Evolutionary conservation across 2,329 filamentous ascomycete species (phyloP), one percentile per base, ranked within the genome.

Genomic region (Berkeleyomyces basicola): DNA sequence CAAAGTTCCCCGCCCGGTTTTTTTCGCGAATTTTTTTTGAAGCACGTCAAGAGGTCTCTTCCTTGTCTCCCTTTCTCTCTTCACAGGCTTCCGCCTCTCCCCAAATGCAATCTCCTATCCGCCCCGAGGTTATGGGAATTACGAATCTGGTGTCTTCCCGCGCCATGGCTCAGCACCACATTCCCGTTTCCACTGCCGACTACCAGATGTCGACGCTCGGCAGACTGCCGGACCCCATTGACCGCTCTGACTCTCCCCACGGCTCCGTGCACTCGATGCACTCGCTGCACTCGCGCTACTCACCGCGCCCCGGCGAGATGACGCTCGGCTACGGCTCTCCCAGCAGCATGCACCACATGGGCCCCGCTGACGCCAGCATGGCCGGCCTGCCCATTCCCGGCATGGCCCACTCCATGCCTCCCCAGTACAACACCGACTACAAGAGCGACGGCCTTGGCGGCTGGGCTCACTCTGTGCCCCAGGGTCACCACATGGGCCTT

Each of bases 251-350:
- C 67, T 83, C 81, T 5, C 80, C 81, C 7, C 81, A 83, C 71
- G 79, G 79, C 63, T 83, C 81, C 11, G 81, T 83, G 67, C 78
- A 80, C 70, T 82, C 80, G 4, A 76, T 79, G 64, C 81, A 80
- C 69, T 82, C 80, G 3, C 76, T 79, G 64, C 81, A 80, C 69
- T 81, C 80, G 1, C 72, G 74, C 49, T 76, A 77, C 68, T 73
- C 79, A 67, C 72, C 74, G 14, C 73, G 78, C 65, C 62, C 65
- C 4, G 65, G 65, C 16, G 65, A 66, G 55, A 63, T 66, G 39
- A 46, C 61, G 58, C 49, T 61, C 33, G 73, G 77, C 1, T 83
- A 82, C 67, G 77, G 77, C 59, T 82, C 80, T 5, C 79, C 80
- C 1, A 74, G 75, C 9, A 72, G 74, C 42, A 80, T 83, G 78